Evolutionary conservation across 805 yeast species (phyloP), one percentile per base, ranked within the genome.

Genomic region (Suhomyces kilbournensis): DNA sequence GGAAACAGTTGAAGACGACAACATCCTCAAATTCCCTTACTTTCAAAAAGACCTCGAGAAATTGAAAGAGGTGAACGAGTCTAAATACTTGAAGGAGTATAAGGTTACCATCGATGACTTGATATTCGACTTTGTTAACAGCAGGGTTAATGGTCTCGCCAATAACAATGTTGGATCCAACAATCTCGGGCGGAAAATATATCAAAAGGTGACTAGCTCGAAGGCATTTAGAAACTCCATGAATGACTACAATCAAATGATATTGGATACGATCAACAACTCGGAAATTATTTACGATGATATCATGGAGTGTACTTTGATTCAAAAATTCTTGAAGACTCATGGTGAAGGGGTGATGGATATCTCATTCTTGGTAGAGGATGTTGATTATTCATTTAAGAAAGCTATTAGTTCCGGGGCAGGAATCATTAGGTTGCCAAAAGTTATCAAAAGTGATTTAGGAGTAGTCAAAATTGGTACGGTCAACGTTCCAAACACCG

Each of bases 271-370:
- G 6, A 52, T 61, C 19, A 53, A 55, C 28, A 53, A 50, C 43
- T 58, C 64, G 4, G 63, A 63, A 43, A 42, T 39, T 1, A 52
- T 60, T 6, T 53, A 56, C 43, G 51, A 60, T 47, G 68, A 63
- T 34, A 48, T 55, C 6, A 52, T 55, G 52, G 60, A 60, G 38
- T 50, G 57, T 35, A 25, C 52, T 2, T 34, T 56, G 20, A 56
- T 69, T 38, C 66, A 64, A 35, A 56, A 62, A 17, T 73, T 63
- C 56, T 57, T 72, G 12, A 54, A 56, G 10, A 53, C 59, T 4
- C 96, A 90, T 65, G 93, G 96, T 1, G 92, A 88, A 62, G 88
- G 90, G 4, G 89, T 89, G n/a, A 82, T 82, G 64, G 94, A 90
- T 61, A 81, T 90, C 9, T 80, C 90, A 0, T 85, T 89, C 59